Conservation (phyloP, 768 basidiomycete genomes). For the Amanita inopinata region DNA sequence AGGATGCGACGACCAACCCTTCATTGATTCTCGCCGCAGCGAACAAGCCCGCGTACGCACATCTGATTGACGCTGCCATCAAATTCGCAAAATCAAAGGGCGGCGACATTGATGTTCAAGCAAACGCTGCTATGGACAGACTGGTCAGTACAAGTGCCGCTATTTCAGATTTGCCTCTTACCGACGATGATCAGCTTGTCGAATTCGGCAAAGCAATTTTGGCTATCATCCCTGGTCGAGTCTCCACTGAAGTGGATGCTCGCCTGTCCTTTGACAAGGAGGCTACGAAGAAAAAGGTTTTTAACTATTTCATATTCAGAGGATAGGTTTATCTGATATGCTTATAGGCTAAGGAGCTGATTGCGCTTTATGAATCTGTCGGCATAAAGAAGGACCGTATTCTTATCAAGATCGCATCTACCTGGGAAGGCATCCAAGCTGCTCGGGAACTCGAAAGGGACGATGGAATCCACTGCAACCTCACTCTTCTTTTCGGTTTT, state of each 20-base stretch:
- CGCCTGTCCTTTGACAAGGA: constrained; percentile 95
- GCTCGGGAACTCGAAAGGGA: constrained; percentile 91
- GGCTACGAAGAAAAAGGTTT: constrained; percentile 79
- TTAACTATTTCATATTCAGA: background rate
- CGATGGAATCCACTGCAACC: constrained; percentile 95
- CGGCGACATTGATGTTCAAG: constrained; percentile 63
- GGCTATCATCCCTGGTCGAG: constrained; percentile 91
- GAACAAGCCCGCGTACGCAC: constrained; percentile 78
- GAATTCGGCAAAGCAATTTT: constrained; percentile 97
- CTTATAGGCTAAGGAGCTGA: constrained; percentile 69
- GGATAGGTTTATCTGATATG: constrained; percentile 10
- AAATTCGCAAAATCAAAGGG: constrained; percentile 73
- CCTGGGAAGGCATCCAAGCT: constrained; percentile 99
- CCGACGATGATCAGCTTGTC: constrained; percentile 56
- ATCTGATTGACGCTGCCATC: constrained; percentile 70
- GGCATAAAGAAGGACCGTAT: constrained; percentile 92
- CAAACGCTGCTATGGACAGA: constrained; percentile 77
- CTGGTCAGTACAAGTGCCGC: constrained; percentile 44
- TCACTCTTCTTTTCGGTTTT: constrained; percentile 98
- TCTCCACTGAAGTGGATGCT: constrained; percentile 98
- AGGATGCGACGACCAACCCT: constrained; percentile 99
- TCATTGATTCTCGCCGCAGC: constrained; percentile 90
- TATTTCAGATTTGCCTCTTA: background rate
- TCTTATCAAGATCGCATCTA: constrained; percentile 98
- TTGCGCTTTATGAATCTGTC: constrained; percentile 88